phyloP scores from a whole-genome alignment of 371 early-diverging fungal species.

The Catenaria anguillulae region DNA sequence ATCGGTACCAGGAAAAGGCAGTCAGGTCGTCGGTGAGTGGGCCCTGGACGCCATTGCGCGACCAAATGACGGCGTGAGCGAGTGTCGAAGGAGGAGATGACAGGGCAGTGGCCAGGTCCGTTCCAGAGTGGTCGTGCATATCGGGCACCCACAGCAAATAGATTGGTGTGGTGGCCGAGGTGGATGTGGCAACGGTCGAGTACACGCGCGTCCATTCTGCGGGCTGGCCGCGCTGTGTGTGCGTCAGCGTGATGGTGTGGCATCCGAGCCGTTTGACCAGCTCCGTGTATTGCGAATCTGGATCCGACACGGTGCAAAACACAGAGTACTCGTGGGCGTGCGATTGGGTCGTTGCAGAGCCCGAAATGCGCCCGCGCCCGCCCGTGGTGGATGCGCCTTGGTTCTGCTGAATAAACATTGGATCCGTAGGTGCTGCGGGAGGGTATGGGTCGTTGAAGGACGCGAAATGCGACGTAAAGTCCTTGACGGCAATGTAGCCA shows the following conservation, averaged over 20 bases:
- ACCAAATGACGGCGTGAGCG: neutral
- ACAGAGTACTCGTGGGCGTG: neutral
- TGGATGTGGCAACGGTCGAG: neutral
- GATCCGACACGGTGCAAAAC: neutral
- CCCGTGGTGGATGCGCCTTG: too few relatives aligned
- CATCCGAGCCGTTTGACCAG: neutral
- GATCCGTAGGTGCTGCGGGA: neutral
- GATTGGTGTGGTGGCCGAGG: neutral
- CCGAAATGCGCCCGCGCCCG: too few relatives aligned
- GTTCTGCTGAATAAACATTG: neutral
- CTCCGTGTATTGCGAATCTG: neutral
- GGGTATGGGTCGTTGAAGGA: neutral
- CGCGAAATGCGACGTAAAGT: neutral
- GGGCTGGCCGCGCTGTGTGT: neutral
- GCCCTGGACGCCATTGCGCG: neutral
- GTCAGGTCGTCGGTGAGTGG: neutral
- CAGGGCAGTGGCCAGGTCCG: neutral
- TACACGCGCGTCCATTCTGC: neutral
- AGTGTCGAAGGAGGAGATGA: neutral
- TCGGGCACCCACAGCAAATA: neutral
- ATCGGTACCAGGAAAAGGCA: neutral
- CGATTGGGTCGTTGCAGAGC: neutral
- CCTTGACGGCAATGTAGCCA: slow-evolving; percentile 1
- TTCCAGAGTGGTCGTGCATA: neutral
- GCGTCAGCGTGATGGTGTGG: neutral